Percentiles rank a stretch among this genome's conserved stretches.
Evolutionary conservation across 2,329 filamentous ascomycete species (phyloP).

Genomic region (Hyphodiscus sp.): DNA sequence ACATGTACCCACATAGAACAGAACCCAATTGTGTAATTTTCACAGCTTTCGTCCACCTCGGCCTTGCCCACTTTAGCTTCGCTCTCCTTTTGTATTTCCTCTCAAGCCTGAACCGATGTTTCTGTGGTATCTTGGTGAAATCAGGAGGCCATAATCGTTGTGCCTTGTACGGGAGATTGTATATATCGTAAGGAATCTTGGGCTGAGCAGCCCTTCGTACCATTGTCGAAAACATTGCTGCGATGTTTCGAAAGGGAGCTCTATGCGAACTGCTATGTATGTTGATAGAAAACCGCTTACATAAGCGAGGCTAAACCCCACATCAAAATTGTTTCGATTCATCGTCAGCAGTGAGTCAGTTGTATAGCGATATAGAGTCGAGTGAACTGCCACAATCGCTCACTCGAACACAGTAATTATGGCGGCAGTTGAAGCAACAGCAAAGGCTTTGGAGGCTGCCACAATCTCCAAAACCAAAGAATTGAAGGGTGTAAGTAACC

Average conservation of each 20-base stretch:
- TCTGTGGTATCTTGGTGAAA: conserved; percentile 60
- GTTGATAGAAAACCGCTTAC: background rate
- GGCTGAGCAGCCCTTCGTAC: conserved; percentile 35
- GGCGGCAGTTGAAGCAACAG: conserved; percentile 33
- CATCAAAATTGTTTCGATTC: background rate
- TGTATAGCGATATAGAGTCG: background rate
- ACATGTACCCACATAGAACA: conserved; percentile 25
- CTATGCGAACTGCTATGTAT: background rate
- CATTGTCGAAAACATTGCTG: conserved; percentile 42
- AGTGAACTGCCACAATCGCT: background rate
- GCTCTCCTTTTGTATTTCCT: conserved; percentile 69
- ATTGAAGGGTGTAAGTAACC: conserved; percentile 46
- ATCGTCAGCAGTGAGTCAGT: background rate
- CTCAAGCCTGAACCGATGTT: conserved; percentile 73
- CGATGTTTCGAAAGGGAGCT: conserved; percentile 11
- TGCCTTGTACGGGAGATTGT: conserved; percentile 53
- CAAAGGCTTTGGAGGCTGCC: conserved; percentile 44
- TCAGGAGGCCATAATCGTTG: conserved; percentile 76
- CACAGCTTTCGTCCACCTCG: conserved; percentile 57
- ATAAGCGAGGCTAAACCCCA: conserved; percentile 10
- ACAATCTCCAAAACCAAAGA: conserved; percentile 54
- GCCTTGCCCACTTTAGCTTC: conserved; percentile 53
- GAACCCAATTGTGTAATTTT: conserved; percentile 52
- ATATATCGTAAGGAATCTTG: conserved; percentile 25
- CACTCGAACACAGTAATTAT: conserved; percentile 31